phyloP scores from a whole-genome alignment of 495 filamentous ascomycete genomes.

The Penicillium paxilli region DNA sequence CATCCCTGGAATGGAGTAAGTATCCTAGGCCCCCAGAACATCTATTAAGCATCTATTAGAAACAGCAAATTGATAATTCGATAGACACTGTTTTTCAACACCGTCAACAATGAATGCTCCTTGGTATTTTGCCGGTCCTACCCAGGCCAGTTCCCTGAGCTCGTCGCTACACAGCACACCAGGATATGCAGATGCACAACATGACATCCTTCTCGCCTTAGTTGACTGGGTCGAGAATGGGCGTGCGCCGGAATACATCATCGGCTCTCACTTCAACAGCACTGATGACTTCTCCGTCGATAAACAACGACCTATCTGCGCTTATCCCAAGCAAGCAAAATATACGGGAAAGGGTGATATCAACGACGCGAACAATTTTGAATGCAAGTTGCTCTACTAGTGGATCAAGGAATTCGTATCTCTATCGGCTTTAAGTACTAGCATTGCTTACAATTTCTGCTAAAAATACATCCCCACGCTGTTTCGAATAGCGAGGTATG shows the following conservation, averaged over 20 bases:
- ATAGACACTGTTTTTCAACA: slow-evolving; percentile 16
- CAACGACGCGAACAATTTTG: too few relatives aligned
- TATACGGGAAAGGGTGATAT: too few relatives aligned
- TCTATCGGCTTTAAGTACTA: too few relatives aligned
- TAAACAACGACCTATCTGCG: slow-evolving; percentile 48
- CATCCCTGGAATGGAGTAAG: slow-evolving; percentile 43
- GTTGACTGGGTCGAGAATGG: slow-evolving; percentile 55
- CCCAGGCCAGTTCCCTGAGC: slow-evolving; percentile 12
- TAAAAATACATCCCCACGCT: too few relatives aligned
- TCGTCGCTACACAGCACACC: slow-evolving; percentile 26
- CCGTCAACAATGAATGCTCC: slow-evolving; percentile 28
- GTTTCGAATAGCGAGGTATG: too few relatives aligned
- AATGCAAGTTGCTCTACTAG: too few relatives aligned
- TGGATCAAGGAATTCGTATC: too few relatives aligned
- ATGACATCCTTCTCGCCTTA: slow-evolving; percentile 52
- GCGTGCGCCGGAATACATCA: slow-evolving; percentile 33
- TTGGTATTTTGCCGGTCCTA: slow-evolving; percentile 32
- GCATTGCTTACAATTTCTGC: too few relatives aligned
- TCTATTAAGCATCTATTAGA: not conserved
- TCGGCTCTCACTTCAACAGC: slow-evolving; percentile 49
- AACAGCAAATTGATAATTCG: slow-evolving; percentile 26
- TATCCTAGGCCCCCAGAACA: not conserved
- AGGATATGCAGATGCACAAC: slow-evolving; percentile 41
- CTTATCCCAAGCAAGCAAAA: slow-evolving; percentile 31
- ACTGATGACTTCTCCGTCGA: slow-evolving; percentile 28